Base-by-base conservation (phyloP, 306 rosid species). In the Casuarina cunninghamiana region DNA sequence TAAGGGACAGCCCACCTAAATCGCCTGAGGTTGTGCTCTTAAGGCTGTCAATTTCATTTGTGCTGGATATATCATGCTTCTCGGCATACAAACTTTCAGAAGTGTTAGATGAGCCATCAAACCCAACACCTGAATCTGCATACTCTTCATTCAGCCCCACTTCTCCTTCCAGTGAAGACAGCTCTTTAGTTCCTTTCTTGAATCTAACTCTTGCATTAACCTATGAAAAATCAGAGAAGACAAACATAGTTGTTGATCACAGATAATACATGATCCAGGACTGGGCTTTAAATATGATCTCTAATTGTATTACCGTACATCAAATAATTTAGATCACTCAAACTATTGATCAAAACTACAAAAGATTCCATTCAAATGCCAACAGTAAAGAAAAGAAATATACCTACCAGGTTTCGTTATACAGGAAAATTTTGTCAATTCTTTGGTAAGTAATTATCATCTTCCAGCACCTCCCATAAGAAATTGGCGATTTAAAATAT, bases 101-200 rank as follows among this genome's bases (percentile, higher is more conserved):
- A 77, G 98, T 89, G 83, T 84, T 87, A 73, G 99, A 96, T 51
- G 99, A 96, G 75, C 88, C 96, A 72, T 93, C 98, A 83, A 87
- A 88, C 67, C 97, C 99, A 79, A 75, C 87, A 76, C 91, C 86
- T 55, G 94, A 87, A 79, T 96, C 97, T 17, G 93, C 88, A 81
- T 77, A 87, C 71, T 96, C 99, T 78, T 89, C 98, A 85, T 84
- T 91, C 75, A 68, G 67, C 63, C 90, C 85, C 54, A 74, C 77
- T 73, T 87, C 96, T 79, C 86, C 88, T 80, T 85, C 97, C 49
- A 78, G 93, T 10, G 91, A 88, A 79, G 86, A 83, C 68, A 81
- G 75, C 65, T 86, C 89, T 74, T 84, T 84, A 67, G 86, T 69
- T 76, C 80, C 96, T 84, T 86, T 87, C 86, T 79, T 96, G 83